phyloP scores from a whole-genome alignment of 495 filamentous ascomycete species.

The Aspergillus olivimuriae region DNA sequence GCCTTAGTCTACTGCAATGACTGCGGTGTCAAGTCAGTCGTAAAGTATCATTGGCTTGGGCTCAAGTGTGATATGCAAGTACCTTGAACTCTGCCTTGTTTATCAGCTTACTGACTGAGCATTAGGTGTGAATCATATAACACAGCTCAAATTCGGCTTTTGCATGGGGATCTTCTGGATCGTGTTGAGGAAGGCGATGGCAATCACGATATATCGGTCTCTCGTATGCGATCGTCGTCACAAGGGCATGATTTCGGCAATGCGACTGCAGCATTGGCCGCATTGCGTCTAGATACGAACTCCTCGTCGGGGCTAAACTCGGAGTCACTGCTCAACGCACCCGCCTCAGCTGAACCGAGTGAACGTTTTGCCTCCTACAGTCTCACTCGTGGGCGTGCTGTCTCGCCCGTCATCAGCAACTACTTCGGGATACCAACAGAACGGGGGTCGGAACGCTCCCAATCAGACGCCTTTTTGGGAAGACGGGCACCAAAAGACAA shows the following conservation, averaged over 20 bases:
- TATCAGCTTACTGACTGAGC: conserved; percentile 23
- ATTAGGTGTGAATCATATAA: conserved; percentile 72
- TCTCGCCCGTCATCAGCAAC: conserved; percentile 34
- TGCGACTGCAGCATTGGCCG: conserved; percentile 17
- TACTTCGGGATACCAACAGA: conserved; percentile 42
- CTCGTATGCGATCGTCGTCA: conserved; percentile 27
- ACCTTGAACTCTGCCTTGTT: not conserved
- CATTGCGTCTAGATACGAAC: conserved; percentile 28
- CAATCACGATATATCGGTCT: conserved; percentile 4
- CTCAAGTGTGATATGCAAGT: conserved; percentile 74
- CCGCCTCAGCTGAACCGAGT: conserved; percentile 18
- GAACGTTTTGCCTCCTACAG: conserved; percentile 29
- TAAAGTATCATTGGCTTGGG: conserved; percentile 91
- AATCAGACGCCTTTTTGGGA: conserved; percentile 32
- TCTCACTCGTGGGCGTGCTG: conserved; percentile 35
- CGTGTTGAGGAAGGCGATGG: conserved; percentile 19
- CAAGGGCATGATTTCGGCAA: conserved; percentile 21
- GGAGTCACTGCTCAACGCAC: conserved; percentile 22
- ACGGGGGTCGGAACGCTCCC: conserved; percentile 26
- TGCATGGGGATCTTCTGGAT: conserved; percentile 34
- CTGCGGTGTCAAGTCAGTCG: conserved; percentile 77
- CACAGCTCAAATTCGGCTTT: conserved; percentile 64
- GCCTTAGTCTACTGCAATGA: conserved; percentile 90
- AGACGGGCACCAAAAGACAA: conserved; percentile 25
- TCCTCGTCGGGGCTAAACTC: conserved; percentile 20